Conservation (phyloP, 2,329 filamentous ascomycete genomes). For the Aureobasidium sp. region DNA sequence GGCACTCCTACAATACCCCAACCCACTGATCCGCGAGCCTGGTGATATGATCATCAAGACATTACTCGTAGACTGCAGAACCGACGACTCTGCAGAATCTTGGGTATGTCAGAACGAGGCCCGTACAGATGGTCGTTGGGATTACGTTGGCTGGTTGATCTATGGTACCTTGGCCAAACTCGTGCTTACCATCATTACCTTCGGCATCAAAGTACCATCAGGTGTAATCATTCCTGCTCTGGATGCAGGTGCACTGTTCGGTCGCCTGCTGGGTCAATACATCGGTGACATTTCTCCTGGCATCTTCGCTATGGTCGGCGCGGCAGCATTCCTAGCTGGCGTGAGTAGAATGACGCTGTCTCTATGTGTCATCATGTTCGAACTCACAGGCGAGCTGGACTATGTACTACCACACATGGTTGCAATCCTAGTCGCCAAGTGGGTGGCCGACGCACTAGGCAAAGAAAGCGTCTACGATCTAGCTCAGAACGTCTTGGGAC, state of each 20-base stretch:
- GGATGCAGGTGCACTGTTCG: conserved; percentile 52
- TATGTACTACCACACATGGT: conserved; percentile 54
- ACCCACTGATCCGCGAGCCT: conserved; percentile 47
- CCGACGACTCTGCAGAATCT: conserved; percentile 24
- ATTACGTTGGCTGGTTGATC: conserved; percentile 45
- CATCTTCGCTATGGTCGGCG: conserved; percentile 55
- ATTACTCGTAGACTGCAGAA: conserved; percentile 48
- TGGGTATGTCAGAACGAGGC: conserved; percentile 49
- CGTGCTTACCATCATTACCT: conserved; percentile 50
- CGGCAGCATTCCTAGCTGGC: conserved; percentile 52
- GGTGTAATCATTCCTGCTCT: conserved; percentile 56
- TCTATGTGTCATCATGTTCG: conserved; percentile 55
- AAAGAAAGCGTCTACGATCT: conserved; percentile 52
- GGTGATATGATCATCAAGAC: conserved; percentile 52
- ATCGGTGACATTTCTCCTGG: conserved; percentile 41
- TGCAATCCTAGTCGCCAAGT: conserved; percentile 53
- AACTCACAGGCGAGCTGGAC: conserved; percentile 52
- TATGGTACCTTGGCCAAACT: conserved; percentile 50
- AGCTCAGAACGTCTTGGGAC: conserved; percentile 51
- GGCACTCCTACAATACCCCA: conserved; percentile 49
- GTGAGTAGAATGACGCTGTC: conserved; percentile 54
- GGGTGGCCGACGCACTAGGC: conserved; percentile 49
- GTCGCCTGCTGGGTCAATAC: conserved; percentile 45
- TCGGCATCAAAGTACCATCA: conserved; percentile 53
- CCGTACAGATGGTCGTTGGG: conserved; percentile 25